These are phyloP conservation scores for Mycena citricolor DNA, from an alignment of 1,284 basidiomycete species.

Conservation along the genomic window DNA sequence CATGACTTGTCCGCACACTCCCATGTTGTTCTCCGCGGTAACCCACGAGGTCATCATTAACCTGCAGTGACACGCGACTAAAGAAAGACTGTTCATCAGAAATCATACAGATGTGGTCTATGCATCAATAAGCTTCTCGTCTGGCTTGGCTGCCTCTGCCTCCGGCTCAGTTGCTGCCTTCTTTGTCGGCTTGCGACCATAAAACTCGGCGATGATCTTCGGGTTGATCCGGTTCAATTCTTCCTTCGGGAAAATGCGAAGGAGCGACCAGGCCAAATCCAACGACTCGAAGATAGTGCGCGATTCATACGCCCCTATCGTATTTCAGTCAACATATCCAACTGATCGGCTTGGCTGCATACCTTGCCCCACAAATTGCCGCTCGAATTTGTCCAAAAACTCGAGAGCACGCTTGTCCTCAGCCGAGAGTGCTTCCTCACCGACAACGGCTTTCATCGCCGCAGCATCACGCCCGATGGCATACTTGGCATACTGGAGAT, in stretches of 20 bases:
- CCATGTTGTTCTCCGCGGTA: no score
- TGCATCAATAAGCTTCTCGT: constrained; percentile 32
- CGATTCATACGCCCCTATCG: constrained; percentile 86
- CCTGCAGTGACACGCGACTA: background rate
- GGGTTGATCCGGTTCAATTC: constrained; percentile 95
- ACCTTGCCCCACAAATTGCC: constrained; percentile 94
- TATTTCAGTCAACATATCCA: constrained; percentile 10
- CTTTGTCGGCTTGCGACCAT: constrained; percentile 73
- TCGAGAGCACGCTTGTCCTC: constrained; percentile 95
- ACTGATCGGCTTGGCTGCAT: constrained; percentile 25
- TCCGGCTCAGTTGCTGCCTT: constrained; percentile 55
- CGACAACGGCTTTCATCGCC: constrained; percentile 99
- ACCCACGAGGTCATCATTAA: no score
- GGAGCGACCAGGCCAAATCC: constrained; percentile 94
- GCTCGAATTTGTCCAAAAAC: constrained; percentile 94
- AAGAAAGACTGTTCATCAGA: constrained; percentile 16
- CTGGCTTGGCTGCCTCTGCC: constrained; percentile 20
- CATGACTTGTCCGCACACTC: no score
- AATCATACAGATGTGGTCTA: constrained; percentile 29
- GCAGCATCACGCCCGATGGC: constrained; percentile 97
- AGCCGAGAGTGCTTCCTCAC: constrained; percentile 92
- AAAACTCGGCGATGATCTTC: constrained; percentile 87
- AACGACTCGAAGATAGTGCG: constrained; percentile 97
- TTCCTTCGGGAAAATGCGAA: constrained; percentile 99
- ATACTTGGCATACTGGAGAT: constrained; percentile 90